Base-by-base conservation (phyloP, 2,329 filamentous ascomycete genomes). In the Paecilomyces niveus region DNA sequence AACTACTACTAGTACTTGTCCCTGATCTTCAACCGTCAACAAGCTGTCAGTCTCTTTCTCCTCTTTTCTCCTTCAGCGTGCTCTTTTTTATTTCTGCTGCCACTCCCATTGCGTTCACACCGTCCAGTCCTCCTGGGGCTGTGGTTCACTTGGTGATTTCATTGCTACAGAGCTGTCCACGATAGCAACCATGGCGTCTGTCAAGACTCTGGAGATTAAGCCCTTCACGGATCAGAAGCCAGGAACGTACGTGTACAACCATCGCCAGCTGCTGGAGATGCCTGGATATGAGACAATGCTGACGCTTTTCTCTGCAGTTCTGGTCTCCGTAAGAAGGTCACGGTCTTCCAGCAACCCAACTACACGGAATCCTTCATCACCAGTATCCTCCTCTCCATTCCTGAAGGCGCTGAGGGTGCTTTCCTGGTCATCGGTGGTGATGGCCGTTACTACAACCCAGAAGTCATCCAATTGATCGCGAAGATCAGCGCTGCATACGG, bases 321-420 rank as follows among this genome's bases (percentile, higher is more conserved):
- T 66, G 94, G 94, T 77, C 91, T 99, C 76, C 92, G 94, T 65
- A 99, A 99, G 81, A 97, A 96, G 86, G 94, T 97, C 80, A 92
- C 90, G 72, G 90, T 96, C 74, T 99, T 99, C 83, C 91, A 99
- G 78, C 83, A 97, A 78, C 83, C 87, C 61, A 85, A 99, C 80
- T 99, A 99, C 84, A 92, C 90, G 77, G 94, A 99, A 80, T 87
- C 93, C 56, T 99, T 99, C 76, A 85, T 99, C 67, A 84, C 93
- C 64, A 93, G 91, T 76, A 96, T 97, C 74, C 85, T 99, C 66
- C 86, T 96, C 62, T 96, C 94, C 56, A 99, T 99, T 69, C 94
- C 94, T 32, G 94, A 99, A 77, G 94, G 94, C 63, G 92, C 83
- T 57, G 80, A 97, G 71, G 92, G 86, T 67, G 85, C 91, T 53